phyloP scores from a whole-genome alignment of 768 basidiomycete species.

The Dacryopinax spathularia region DNA sequence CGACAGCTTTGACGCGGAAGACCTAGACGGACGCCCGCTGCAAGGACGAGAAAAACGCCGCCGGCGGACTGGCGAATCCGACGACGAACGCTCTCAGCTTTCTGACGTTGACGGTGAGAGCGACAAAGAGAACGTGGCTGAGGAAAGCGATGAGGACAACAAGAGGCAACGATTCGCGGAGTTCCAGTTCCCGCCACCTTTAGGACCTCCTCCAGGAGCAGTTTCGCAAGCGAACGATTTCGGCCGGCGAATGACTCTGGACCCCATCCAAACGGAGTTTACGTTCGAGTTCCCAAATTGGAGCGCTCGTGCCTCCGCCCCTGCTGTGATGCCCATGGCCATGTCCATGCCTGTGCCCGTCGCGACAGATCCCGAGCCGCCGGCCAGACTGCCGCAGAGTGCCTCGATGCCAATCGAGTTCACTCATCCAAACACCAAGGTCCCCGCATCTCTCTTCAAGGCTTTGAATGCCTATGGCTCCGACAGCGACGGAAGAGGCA shows the following conservation, averaged over 20 bases:
- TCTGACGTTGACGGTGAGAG: slow-evolving; percentile 34
- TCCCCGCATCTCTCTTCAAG: slow-evolving; percentile 78
- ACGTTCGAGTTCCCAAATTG: background rate
- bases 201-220: background rate
- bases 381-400: slow-evolving; percentile 34
- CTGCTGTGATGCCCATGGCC: slow-evolving; percentile 1
- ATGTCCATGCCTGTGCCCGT: slow-evolving; percentile 21
- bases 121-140: slow-evolving; percentile 9
- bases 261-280: slow-evolving; percentile 14
- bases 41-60: slow-evolving; percentile 76
- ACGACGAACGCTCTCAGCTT: slow-evolving; percentile 13
- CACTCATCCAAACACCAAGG: slow-evolving; percentile 56
- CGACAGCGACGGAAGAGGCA: slow-evolving; percentile 55
- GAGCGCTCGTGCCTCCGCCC: slow-evolving; percentile 4
- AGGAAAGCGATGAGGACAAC: background rate
- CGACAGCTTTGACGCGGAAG: slow-evolving; percentile 18
- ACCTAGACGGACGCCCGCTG: slow-evolving; percentile 25
- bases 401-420: slow-evolving; percentile 18
- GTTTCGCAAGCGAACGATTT: slow-evolving; percentile 18
- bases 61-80: slow-evolving; percentile 27
- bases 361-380: slow-evolving; percentile 56
- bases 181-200: slow-evolving; percentile 10
- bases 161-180: background rate
- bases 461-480: slow-evolving; percentile 35
- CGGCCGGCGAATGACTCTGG: slow-evolving; percentile 24